Evolutionary conservation across 352 stramenopile species (phyloP).

Genomic region (Phytophthora hibernalis): DNA sequence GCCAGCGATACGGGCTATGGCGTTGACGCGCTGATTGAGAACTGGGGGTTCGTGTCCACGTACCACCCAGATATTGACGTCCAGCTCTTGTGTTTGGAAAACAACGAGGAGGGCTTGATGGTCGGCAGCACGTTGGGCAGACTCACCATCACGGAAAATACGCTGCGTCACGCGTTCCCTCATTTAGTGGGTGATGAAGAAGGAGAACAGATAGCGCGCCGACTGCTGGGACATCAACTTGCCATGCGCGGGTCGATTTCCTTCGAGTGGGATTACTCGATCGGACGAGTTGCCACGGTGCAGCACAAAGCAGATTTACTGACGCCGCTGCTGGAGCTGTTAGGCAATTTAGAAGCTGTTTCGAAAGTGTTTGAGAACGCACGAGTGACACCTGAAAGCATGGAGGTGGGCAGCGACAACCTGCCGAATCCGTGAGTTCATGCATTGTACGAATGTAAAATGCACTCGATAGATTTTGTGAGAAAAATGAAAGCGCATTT

Average conservation of each 20-base stretch:
- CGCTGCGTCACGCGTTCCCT: conserved; percentile 12
- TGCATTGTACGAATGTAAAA: neutral
- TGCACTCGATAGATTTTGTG: neutral
- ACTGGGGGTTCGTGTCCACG: conserved; percentile 15
- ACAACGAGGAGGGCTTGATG: conserved; percentile 6
- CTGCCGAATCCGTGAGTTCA: neutral
- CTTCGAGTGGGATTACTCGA: conserved; percentile 16
- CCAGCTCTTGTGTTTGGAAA: conserved; percentile 12
- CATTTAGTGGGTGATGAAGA: conserved; percentile 2
- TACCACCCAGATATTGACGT: conserved; percentile 21
- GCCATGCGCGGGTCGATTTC: conserved; percentile 11
- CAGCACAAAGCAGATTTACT: conserved; percentile 19
- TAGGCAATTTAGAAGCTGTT: conserved; percentile 21
- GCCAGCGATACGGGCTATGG: conserved; percentile 6
- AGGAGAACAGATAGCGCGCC: conserved; percentile 1
- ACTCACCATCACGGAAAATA: conserved; percentile 26
- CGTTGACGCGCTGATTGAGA: conserved; percentile 17
- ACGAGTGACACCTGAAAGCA: conserved; percentile 14
- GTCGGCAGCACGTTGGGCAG: conserved; percentile 8
- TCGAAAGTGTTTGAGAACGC: conserved; percentile 24
- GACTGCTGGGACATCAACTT: conserved; percentile 11
- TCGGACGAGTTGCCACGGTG: conserved; percentile 4
- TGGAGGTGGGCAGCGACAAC: neutral
- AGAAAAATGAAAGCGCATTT: no score
- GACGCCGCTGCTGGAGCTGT: conserved; percentile 14